Conservation (phyloP, 345 rosid genomes). For the Syzygium aromaticum region DNA sequence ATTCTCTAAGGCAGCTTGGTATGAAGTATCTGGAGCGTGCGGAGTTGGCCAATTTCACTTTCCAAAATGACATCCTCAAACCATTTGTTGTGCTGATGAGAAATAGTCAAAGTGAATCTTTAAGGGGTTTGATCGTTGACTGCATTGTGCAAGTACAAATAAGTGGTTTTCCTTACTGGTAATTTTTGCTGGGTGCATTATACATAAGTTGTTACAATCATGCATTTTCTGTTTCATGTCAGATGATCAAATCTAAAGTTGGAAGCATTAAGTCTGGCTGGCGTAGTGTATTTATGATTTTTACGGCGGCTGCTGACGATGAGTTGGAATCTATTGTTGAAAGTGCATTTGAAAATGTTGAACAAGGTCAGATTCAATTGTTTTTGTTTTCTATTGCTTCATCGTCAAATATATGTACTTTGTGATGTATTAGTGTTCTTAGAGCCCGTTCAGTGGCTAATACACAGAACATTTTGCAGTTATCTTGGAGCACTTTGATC, state of each 20-base stretch:
- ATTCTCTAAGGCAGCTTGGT: constrained; percentile 90
- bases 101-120: constrained; percentile 67
- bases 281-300: constrained; percentile 92
- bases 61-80: constrained; percentile 92
- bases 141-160: constrained; percentile 79
- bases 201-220: background rate
- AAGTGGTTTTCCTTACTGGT: constrained; percentile 6
- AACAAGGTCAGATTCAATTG: constrained; percentile 46
- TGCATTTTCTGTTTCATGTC: constrained; percentile 1
- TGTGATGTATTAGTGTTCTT: background rate
- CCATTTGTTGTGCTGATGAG: constrained; percentile 90
- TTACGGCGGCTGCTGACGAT: constrained; percentile 90
- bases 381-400: background rate
- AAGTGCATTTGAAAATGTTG: constrained; percentile 87
- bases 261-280: constrained; percentile 93
- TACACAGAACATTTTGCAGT: constrained; percentile 42
- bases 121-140: constrained; percentile 81
- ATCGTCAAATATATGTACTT: background rate
- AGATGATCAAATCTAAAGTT: constrained; percentile 95
- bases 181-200: background rate
- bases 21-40: constrained; percentile 91
- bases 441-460: background rate
- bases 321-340: constrained; percentile 81
- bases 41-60: constrained; percentile 85
- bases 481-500: constrained; percentile 97